Percentiles rank a stretch among this genome's conserved stretches.
Evolutionary conservation across 2,329 filamentous ascomycete species (phyloP).

Genomic region (Pseudogymnoascus pannorum): DNA sequence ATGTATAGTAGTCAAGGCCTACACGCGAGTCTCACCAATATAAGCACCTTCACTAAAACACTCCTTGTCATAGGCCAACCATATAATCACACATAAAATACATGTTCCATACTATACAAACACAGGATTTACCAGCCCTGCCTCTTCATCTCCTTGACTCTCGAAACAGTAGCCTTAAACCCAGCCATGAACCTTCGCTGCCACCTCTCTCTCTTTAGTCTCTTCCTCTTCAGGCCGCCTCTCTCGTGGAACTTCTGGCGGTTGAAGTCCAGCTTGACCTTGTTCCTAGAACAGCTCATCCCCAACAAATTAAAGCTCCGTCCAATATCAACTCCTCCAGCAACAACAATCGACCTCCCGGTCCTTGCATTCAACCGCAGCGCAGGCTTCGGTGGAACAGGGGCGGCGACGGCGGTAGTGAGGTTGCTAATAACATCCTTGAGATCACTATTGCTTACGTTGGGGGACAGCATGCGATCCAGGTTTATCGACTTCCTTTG

Average conservation of each 20-base stretch:
- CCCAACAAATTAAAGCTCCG: slow-evolving; percentile 31
- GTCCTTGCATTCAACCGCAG: slow-evolving; percentile 23
- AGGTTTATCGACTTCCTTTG: not conserved
- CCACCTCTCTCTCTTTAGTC: slow-evolving; percentile 63
- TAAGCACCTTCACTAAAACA: not conserved
- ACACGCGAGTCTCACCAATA: too few species aligned
- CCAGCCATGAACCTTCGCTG: slow-evolving; percentile 59
- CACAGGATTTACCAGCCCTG: slow-evolving; percentile 63
- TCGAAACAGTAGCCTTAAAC: slow-evolving; percentile 55
- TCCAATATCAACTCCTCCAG: slow-evolving; percentile 20
- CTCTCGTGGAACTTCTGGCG: slow-evolving; percentile 68
- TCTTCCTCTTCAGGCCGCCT: slow-evolving; percentile 69
- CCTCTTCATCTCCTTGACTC: slow-evolving; percentile 62
- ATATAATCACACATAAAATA: slow-evolving; percentile 4
- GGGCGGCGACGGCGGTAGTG: slow-evolving; percentile 20
- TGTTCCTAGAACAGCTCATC: slow-evolving; percentile 44
- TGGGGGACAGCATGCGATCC: not conserved
- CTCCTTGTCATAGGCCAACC: not conserved
- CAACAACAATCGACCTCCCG: slow-evolving; percentile 21
- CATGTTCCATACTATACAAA: slow-evolving; percentile 11
- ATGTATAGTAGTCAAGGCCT: not conserved
- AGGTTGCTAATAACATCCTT: slow-evolving; percentile 9
- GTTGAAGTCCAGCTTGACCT: slow-evolving; percentile 46
- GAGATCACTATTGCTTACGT: not conserved
- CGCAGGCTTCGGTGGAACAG: slow-evolving; percentile 40